Base-by-base conservation (phyloP, 2,329 filamentous ascomycete species). In the Diaporthe australafricana region DNA sequence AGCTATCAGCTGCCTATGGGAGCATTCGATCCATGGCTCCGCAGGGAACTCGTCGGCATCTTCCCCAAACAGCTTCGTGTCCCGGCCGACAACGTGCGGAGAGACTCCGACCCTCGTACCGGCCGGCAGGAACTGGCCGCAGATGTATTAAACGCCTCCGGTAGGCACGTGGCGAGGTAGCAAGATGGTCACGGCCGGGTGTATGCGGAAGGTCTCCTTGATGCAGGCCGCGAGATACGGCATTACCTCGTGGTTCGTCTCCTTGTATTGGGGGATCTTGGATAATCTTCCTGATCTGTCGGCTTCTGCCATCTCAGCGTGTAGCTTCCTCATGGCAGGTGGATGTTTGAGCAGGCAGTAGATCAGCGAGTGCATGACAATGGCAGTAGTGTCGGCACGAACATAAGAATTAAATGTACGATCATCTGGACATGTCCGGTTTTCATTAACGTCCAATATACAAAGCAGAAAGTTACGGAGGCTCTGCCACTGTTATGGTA, bases 201-300 rank as follows among this genome's bases (percentile, higher is more conserved):
- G 91, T 20, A 94, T 81, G 1, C 92, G 89, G n/a, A 94, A 85
- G 0, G 92, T 94, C 79, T 94, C 92, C 79, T 91, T 92, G 78
- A 94, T 88, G 40, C 91, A 89, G 74, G 55, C 67, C 30, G 57
- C 53, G 7, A 73, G 52, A 50, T 79, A 79, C 38, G 74, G 74
- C 50, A 79, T 45, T 88, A 6, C 45, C 1, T 93, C 90, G 78
- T 89, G 95, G 0, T 85, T 87, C 0, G 94, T 94, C 0, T 97
- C 91, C 7, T 8, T 48, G n/a, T 48, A 25, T 87, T 84, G 5
- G 89, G 81, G 40, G 84, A 84, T 2, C 83, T 79, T 1, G 92
- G 91, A 4, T 97, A 69, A 2, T 17, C 52, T 17, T 45, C 53
- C 85, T 0, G 89, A 89, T 0, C 67, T 22, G 40, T 38, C 52